Base-by-base conservation (phyloP, 2,329 filamentous ascomycete species). In the Ophiostoma montium region DNA sequence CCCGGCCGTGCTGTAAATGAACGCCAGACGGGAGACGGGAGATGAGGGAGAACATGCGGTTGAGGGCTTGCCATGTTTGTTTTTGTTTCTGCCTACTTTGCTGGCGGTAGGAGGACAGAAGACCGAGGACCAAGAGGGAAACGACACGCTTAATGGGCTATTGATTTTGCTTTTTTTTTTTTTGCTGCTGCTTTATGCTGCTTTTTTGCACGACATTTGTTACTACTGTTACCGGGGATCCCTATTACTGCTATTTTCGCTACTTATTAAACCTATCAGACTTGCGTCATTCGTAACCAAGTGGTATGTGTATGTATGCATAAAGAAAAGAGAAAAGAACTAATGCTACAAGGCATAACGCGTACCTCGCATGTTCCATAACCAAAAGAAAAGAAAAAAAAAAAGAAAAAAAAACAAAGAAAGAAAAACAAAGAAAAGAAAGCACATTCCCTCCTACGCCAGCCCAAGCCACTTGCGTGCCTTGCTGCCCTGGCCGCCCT, bases 401-500 rank as follows among this genome's bases (percentile, higher is more conserved):
- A n/a, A 35, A 10, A n/a, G 10, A 39, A 11, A 39, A 21, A 8
- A 13, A 13, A 13, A 35, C 30, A 36, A 46, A 16, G 5, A 38
- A 31, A 6, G 18, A 47, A 13, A 18, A 23, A 35, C 31, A 4
- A 18, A 35, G 16, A 11, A 10, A 7, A 33, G 8, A 41, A 16
- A 21, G 38, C 5, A 8, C 21, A 38, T 5, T n/a, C 2, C 13
- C 7, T 3, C 2, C 50, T 31, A 70, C 11, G 67, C 66, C 41
- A 75, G 59, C 0, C 72, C 72, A 1, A 76, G 62, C 57, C 74
- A 75, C 58, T 72, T 75, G 47, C 75, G 64, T 7, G 73, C 73
- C 58, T 76, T 76, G 8, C 67, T 50, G 13, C 52, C 41, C 12
- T 50, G 45, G 18, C 43, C 51, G 50, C 12, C 44, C 36, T 32